These are phyloP conservation scores for Dothistroma septosporum DNA, from an alignment of 2,329 filamentous ascomycete genomes.

Conservation along the genomic window DNA sequence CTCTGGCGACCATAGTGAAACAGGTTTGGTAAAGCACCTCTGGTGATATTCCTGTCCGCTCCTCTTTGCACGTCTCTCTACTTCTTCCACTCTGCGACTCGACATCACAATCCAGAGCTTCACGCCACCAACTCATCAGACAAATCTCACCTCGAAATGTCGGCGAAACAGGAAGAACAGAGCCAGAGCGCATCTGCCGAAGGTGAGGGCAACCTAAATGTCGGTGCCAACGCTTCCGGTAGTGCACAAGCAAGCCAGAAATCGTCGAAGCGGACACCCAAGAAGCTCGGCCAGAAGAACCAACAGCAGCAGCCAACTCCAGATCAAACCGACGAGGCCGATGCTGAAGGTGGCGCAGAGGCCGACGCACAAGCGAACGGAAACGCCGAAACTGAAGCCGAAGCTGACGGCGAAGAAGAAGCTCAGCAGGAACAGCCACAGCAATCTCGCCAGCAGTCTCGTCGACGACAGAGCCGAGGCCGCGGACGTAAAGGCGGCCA, in stretches of 20 bases:
- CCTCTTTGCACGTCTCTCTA: constrained; percentile 6
- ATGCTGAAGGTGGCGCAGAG: constrained; percentile 39
- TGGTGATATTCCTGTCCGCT: constrained; percentile 12
- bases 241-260: constrained; percentile 37
- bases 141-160: constrained; percentile 17
- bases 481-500: constrained; percentile 43
- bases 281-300: constrained; percentile 47
- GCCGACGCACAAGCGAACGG: constrained; percentile 32
- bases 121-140: neutral
- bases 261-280: constrained; percentile 44
- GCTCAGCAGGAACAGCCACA: constrained; percentile 41
- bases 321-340: constrained; percentile 42
- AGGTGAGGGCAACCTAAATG: constrained; percentile 27
- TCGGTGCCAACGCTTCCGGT: constrained; percentile 30
- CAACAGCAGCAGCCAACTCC: constrained; percentile 47
- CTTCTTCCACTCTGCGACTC: constrained; percentile 2
- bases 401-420: constrained; percentile 38
- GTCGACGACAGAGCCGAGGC: constrained; percentile 49
- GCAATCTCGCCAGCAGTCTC: constrained; percentile 40
- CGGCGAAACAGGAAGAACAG: constrained; percentile 24
- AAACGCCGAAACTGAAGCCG: constrained; percentile 39
- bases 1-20: constrained; percentile 14
- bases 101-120: neutral
- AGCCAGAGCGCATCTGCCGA: constrained; percentile 19
- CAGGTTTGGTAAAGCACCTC: constrained; percentile 22